Evolutionary conservation across 2,329 filamentous ascomycete genomes (phyloP).

Genomic region (Penicillium sp.): DNA sequence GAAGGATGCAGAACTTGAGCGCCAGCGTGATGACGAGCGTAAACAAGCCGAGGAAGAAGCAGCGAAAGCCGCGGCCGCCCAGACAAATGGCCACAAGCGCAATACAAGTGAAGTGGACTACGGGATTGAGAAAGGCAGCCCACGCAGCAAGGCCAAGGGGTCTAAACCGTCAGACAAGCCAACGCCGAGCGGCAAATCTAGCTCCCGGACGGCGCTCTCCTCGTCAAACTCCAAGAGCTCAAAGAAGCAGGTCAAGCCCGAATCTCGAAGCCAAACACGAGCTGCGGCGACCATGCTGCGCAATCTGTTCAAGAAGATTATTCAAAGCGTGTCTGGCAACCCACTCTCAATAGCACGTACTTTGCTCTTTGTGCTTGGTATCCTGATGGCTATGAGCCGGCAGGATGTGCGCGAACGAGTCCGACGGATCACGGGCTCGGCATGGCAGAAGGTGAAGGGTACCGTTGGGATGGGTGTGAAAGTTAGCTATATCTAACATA

Average conservation of each 20-base stretch:
- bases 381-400: conserved; percentile 77
- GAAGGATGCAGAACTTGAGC: conserved; percentile 61
- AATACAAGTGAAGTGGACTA: conserved; percentile 72
- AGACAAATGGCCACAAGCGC: conserved; percentile 52
- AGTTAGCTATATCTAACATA: conserved; percentile 83
- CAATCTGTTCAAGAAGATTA: conserved; percentile 57
- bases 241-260: conserved; percentile 47
- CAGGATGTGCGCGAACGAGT: conserved; percentile 77
- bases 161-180: conserved; percentile 39
- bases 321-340: conserved; percentile 59
- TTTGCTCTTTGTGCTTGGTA: conserved; percentile 78
- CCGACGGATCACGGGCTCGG: conserved; percentile 68
- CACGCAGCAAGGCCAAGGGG: conserved; percentile 41
- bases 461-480: conserved; percentile 97
- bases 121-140: conserved; percentile 65
- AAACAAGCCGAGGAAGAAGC: conserved; percentile 44
- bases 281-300: conserved; percentile 56
- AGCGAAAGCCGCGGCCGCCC: conserved; percentile 43
- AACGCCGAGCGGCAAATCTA: conserved; percentile 31
- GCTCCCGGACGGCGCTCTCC: conserved; percentile 41
- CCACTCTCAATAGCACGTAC: conserved; percentile 65
- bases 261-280: conserved; percentile 47
- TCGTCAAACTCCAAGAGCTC: conserved; percentile 44
- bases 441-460: conserved; percentile 80
- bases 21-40: conserved; percentile 55